Evolutionary conservation across 1,284 basidiomycete species (phyloP).

Genomic region (Trichosporon coremiiforme): DNA sequence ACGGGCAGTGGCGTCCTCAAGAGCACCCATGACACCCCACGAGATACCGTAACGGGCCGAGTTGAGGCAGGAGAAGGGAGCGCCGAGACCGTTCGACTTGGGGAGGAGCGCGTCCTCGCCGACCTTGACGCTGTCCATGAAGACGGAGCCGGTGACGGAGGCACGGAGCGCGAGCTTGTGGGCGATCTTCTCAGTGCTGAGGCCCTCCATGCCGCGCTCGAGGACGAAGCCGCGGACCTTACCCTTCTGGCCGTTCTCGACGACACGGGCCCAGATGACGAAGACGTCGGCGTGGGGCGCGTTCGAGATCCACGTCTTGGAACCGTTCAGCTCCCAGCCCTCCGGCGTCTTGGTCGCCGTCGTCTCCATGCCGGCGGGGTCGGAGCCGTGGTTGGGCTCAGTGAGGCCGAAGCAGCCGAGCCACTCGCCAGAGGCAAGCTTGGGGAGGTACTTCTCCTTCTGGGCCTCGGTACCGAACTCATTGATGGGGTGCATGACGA

Average conservation of each 20-base stretch:
- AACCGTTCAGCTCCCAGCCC: constrained; percentile 82
- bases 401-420: constrained; percentile 94
- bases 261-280: constrained; percentile 76
- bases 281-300: constrained; percentile 82
- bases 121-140: constrained; percentile 81
- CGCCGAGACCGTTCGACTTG: constrained; percentile 71
- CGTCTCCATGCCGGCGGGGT: constrained; percentile 92
- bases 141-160: constrained; percentile 89
- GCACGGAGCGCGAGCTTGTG: constrained; percentile 90
- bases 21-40: constrained; percentile 90
- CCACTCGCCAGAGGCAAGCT: constrained; percentile 73
- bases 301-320: constrained; percentile 97
- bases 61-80: constrained; percentile 88
- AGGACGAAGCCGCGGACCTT: constrained; percentile 90
- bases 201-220: constrained; percentile 73
- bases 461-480: constrained; percentile 85
- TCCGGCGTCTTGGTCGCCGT: constrained; percentile 79
- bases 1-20: constrained; percentile 84
- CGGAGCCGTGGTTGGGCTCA: constrained; percentile 94
- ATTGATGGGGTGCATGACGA: constrained; percentile 98
- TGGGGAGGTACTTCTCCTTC: constrained; percentile 86
- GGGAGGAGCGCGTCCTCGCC: constrained; percentile 73
- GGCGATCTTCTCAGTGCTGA: constrained; percentile 83
- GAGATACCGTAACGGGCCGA: constrained; percentile 88
- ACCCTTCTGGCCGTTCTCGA: constrained; percentile 59